Base-by-base conservation (phyloP, 2,329 filamentous ascomycete species). In the Fusarium xylarioides region DNA sequence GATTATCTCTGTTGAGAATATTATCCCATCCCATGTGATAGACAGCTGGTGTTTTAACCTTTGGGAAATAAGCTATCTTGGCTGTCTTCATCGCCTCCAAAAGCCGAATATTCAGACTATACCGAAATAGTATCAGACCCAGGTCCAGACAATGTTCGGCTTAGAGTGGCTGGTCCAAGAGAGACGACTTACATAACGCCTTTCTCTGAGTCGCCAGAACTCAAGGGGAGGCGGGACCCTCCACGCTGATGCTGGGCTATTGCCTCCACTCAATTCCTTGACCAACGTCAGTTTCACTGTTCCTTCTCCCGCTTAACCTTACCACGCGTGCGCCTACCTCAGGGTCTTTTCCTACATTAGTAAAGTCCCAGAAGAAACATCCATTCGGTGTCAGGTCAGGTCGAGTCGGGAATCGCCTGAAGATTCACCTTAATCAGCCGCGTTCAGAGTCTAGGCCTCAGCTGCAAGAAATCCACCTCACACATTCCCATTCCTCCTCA, bases 181-280 rank as follows among this genome's bases (percentile, higher is more conserved):
- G 23, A 55, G 50, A 43, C 35, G 59, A 71, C 62, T 74, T 74
- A 74, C 72, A 70, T 74, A 74, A 74, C 65, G 47, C 55, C 58
- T 68, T 73, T 43, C 56, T 67, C 46, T 74, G 55, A 74, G 72
- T 74, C 72, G 72, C 44, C 52, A 58, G 68, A 63, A 32, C 21
- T 55, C n/a, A 30, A 59, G 35, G 30, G 32, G 46, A 61, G 58
- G 72, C 61, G 72, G 72, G 55, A 74, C 72, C 60, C 58, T 74
- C 71, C 59, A 62, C 47, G 60, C 53, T 26, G 40, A 44, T 46
- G 10, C 44, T 49, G 26, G 52, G 21, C 38, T 57, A 38, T 50
- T 70, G 37, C 61, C 65, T 73, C 62, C 61, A 70, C 66, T 55
- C 53, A 53, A 38, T 32, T 69, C 63, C 53, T 53, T 50, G 40